Base-by-base conservation (phyloP, 768 basidiomycete species). In the Mycena vitilis region DNA sequence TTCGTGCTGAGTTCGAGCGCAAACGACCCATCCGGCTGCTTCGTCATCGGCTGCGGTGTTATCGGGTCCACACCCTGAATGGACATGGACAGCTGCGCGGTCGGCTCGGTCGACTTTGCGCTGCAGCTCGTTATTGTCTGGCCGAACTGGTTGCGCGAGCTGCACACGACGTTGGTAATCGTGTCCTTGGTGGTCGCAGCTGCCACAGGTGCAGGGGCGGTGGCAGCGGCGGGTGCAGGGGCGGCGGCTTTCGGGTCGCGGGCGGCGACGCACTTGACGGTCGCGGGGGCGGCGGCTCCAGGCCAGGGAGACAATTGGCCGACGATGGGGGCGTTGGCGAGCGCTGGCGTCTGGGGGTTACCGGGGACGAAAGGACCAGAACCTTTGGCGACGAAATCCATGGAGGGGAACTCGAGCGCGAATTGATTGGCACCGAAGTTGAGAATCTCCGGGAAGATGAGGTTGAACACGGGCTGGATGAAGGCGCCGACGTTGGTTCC, bases 281-380 rank as follows among this genome's bases (percentile, higher is more conserved):
- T 34, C 2, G 13, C 51, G 5, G 60, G 60, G 15, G 16, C 25
- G 8, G 20, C 10, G 15, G 11, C 15, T 8, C 60, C 60, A 4
- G 72, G 73, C 73, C 73, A 74, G 5, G 73, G 73, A 53, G 65
- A n/a, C 34, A 74, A 48, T 44, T 68, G 73, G 5, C 73, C 72
- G 13, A 74, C 72, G 16, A 73, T 66, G 13, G 72, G 63, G 8
- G 72, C 70, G n/a, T 60, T 71, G 4, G 60, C 18, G 1, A 47
- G 58, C n/a, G 60, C 60, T 4, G 57, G 23, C 16, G 66, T 60
- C 9, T 65, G 65, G 20, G 59, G 61, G 44, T 70, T 72, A 18
- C 73, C 72, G 25, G 64, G 64, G 30, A 69, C 45, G 64, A 72
- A 69, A 0, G 72, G 73, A 5, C 73, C 73, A 20, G 66, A 68